phyloP scores from a whole-genome alignment of 192 early-diverging fungal genomes.

The Backusella liffmaniae region DNA sequence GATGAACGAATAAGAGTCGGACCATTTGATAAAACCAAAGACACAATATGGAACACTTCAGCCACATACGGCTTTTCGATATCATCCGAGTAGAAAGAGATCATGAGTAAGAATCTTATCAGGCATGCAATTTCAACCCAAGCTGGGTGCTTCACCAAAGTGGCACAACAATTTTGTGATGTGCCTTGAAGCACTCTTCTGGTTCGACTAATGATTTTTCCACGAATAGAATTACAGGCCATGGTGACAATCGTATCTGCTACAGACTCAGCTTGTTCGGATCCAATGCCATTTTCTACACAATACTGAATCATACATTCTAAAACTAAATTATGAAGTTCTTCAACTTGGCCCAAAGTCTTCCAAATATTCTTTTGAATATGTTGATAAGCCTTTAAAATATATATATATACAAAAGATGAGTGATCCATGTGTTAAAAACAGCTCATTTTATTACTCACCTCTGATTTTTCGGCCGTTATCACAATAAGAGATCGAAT shows the following conservation, averaged over 20 bases:
- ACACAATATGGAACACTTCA: slow-evolving; percentile 80
- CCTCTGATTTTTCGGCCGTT: slow-evolving; percentile 63
- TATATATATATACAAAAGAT: not conserved
- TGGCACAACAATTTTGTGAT: slow-evolving; percentile 56
- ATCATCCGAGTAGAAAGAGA: slow-evolving; percentile 75
- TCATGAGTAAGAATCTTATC: slow-evolving; percentile 79
- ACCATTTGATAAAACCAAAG: slow-evolving; percentile 79
- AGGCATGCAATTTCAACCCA: slow-evolving; percentile 89
- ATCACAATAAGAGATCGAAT: slow-evolving; percentile 72
- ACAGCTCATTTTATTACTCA: not conserved
- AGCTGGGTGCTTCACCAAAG: slow-evolving; percentile 74
- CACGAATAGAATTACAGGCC: slow-evolving; percentile 67
- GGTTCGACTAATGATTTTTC: slow-evolving; percentile 73
- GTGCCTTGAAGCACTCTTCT: slow-evolving; percentile 72
- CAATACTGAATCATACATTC: slow-evolving; percentile 74
- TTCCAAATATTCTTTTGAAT: slow-evolving; percentile 86
- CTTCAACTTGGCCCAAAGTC: slow-evolving; percentile 69
- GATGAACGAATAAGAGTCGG: slow-evolving; percentile 77
- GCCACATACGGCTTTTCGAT: slow-evolving; percentile 72
- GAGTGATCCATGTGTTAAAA: slow-evolving; percentile 1
- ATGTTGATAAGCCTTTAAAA: slow-evolving; percentile 63
- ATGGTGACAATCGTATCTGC: slow-evolving; percentile 84
- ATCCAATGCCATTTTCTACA: slow-evolving; percentile 75
- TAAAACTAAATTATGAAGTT: slow-evolving; percentile 71
- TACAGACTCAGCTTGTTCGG: slow-evolving; percentile 72